A percentile compares a stretch with the other conserved stretches of the same genome.
These are phyloP conservation scores for Rhinocladiella mackenziei DNA, from an alignment of 2,329 filamentous ascomycete species.

Conservation along the genomic window DNA sequence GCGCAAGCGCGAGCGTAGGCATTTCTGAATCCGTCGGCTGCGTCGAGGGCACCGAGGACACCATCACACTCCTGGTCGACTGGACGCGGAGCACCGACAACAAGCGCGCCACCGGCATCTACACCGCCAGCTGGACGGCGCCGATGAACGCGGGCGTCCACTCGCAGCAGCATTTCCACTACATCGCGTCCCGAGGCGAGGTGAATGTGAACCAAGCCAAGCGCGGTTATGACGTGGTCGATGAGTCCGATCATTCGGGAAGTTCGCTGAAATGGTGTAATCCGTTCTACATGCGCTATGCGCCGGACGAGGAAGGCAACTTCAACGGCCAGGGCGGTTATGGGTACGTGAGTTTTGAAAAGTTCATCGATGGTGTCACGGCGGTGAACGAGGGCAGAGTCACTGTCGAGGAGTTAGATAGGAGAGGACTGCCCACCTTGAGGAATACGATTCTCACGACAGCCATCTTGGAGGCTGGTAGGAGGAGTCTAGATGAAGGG, in stretches of 20 bases:
- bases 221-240: constrained; percentile 91
- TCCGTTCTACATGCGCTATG: constrained; percentile 93
- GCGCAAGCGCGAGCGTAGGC: constrained; percentile 71
- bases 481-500: constrained; percentile 78
- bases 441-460: constrained; percentile 88
- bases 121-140: constrained; percentile 92
- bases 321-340: constrained; percentile 89
- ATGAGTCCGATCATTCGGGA: constrained; percentile 53
- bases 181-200: constrained; percentile 78
- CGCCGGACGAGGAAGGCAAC: constrained; percentile 90
- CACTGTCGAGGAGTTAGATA: constrained; percentile 72
- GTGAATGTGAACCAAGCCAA: constrained; percentile 89
- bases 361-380: constrained; percentile 85
- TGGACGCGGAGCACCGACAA: constrained; percentile 58
- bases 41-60: constrained; percentile 78
- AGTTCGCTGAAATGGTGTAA: constrained; percentile 72
- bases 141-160: constrained; percentile 92
- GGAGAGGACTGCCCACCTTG: constrained; percentile 75
- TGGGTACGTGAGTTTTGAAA: constrained; percentile 91
- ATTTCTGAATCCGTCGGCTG: constrained; percentile 77
- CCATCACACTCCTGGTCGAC: constrained; percentile 83
- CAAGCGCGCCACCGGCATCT: constrained; percentile 79
- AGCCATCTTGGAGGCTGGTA: constrained; percentile 82
- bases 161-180: constrained; percentile 96
- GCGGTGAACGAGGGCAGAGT: constrained; percentile 70